phyloP scores from a whole-genome alignment of 805 yeast genomes.

The Nakazawaea holstii region DNA sequence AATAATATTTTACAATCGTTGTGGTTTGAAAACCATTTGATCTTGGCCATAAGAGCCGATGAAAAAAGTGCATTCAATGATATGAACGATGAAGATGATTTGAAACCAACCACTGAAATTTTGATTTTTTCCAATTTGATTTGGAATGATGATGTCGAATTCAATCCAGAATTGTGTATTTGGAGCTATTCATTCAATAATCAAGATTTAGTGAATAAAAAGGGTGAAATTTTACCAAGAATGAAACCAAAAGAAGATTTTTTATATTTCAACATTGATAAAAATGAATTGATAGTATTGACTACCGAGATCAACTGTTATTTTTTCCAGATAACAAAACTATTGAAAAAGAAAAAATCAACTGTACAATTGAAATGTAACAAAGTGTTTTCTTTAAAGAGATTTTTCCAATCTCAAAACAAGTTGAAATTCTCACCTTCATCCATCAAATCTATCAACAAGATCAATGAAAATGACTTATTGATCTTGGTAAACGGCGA shows the following conservation, averaged over 20 bases:
- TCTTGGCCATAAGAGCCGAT: slow-evolving; percentile 22
- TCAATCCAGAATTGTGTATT: slow-evolving; percentile 22
- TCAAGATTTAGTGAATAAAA: slow-evolving; percentile 18
- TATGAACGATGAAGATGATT: slow-evolving; percentile 4
- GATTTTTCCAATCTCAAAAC: slow-evolving; percentile 5
- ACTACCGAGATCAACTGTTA: slow-evolving; percentile 27
- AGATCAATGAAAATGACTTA: slow-evolving; percentile 23
- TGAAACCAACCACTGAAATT: slow-evolving; percentile 23
- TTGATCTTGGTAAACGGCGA: slow-evolving; percentile 24
- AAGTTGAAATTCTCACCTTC: slow-evolving; percentile 1
- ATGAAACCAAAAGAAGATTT: slow-evolving; percentile 15
- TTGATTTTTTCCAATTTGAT: slow-evolving; percentile 22
- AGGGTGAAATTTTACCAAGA: background rate
- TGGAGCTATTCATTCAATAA: slow-evolving; percentile 29
- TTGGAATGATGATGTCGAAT: slow-evolving; percentile 18
- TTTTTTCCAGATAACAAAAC: slow-evolving; percentile 11
- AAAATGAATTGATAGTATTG: slow-evolving; percentile 23
- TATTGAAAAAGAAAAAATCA: background rate
- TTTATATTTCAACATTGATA: slow-evolving; percentile 23
- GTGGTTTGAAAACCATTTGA: slow-evolving; percentile 28
- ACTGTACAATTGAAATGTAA: slow-evolving; percentile 9
- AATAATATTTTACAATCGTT: slow-evolving; percentile 10
- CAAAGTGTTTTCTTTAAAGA: slow-evolving; percentile 11
- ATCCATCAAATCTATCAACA: slow-evolving; percentile 18
- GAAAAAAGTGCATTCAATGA: slow-evolving; percentile 12